These are phyloP conservation scores for Fusarium algeriense DNA, from an alignment of 2,329 filamentous ascomycete species.

Conservation along the genomic window DNA sequence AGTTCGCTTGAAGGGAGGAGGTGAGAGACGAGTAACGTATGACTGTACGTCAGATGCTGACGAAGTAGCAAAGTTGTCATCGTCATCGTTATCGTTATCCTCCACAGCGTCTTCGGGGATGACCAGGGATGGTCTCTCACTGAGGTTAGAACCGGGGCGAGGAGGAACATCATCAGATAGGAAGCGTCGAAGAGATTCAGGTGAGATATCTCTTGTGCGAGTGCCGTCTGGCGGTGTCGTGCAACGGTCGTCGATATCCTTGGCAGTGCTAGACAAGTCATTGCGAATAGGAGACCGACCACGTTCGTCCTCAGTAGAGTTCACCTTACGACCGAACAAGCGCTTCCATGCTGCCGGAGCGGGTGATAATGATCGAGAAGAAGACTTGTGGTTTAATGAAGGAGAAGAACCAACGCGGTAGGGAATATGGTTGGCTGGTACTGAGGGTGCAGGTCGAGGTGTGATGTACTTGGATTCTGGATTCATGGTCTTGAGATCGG, in stretches of 20 bases:
- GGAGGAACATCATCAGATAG: conserved; percentile 60
- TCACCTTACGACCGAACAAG: conserved; percentile 61
- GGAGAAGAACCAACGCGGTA: conserved; percentile 51
- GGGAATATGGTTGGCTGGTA: conserved; percentile 31
- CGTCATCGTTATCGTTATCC: conserved; percentile 65
- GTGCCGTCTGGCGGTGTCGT: conserved; percentile 54
- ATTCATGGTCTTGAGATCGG: conserved; percentile 79
- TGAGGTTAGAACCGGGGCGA: conserved; percentile 43
- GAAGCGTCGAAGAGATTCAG: conserved; percentile 66
- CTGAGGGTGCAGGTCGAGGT: conserved; percentile 69
- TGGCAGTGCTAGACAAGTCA: conserved; percentile 22
- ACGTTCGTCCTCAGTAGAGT: conserved; percentile 51
- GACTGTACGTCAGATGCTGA: conserved; percentile 59
- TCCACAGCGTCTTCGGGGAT: conserved; percentile 54
- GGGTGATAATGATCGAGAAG: conserved; percentile 61
- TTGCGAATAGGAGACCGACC: conserved; percentile 50
- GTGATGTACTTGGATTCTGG: conserved; percentile 81
- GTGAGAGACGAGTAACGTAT: conserved; percentile 63
- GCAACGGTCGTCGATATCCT: conserved; percentile 38
- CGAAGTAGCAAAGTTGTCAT: conserved; percentile 72
- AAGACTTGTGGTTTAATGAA: conserved; percentile 55
- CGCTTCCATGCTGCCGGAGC: conserved; percentile 63
- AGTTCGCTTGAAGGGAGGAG: conserved; percentile 62
- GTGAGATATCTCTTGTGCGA: conserved; percentile 65
- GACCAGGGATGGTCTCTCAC: conserved; percentile 49